These are phyloP conservation scores for Xylaria longipes DNA, from an alignment of 495 filamentous ascomycete genomes.

Conservation along the genomic window DNA sequence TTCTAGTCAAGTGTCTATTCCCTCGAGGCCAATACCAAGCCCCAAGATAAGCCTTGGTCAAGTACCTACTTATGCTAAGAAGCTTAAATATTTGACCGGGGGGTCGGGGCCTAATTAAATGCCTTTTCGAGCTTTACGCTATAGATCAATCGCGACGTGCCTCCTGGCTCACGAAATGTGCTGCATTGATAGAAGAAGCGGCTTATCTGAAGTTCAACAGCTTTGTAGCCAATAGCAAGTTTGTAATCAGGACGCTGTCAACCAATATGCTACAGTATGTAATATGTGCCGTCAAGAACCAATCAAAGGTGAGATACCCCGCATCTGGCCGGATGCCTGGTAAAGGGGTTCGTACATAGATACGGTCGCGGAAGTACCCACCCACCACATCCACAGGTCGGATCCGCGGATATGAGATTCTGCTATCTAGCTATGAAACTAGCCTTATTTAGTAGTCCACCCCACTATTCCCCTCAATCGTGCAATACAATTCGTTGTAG, in stretches of 20 bases:
- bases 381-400: no score
- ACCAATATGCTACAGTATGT: not conserved
- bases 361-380: conserved; percentile 1
- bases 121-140: not conserved
- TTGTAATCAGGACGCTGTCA: no score
- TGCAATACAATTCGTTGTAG: no score
- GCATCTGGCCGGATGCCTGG: not conserved
- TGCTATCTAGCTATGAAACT: no score
- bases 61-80: not conserved
- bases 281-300: not conserved
- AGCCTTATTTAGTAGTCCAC: no score
- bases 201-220: not conserved
- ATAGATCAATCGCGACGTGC: not conserved
- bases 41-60: not conserved
- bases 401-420: no score
- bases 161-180: not conserved
- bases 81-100: not conserved
- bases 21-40: not conserved
- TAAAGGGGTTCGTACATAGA: not conserved
- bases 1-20: not conserved
- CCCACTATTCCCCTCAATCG: no score
- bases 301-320: not conserved
- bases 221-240: not conserved
- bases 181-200: not conserved
- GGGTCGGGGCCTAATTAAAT: not conserved